phyloP scores from a whole-genome alignment of 768 basidiomycete genomes.

The Suillus hirtellus region DNA sequence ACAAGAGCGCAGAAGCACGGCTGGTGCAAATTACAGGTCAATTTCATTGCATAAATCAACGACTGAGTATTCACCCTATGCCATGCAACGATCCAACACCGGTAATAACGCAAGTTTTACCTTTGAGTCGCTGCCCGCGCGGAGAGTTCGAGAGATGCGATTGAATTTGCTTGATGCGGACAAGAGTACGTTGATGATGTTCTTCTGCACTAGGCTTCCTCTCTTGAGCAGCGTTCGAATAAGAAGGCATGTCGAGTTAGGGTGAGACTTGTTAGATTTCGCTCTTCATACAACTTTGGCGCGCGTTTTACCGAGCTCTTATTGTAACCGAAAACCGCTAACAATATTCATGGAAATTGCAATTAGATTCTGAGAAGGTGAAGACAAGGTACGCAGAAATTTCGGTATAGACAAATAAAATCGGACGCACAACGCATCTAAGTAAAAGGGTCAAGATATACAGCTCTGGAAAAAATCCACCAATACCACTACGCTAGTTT shows the following conservation, averaged over 20 bases:
- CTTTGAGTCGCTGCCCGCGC: slow-evolving; percentile 57
- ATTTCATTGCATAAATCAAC: slow-evolving; percentile 11
- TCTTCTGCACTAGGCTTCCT: slow-evolving; percentile 41
- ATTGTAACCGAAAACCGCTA: slow-evolving; percentile 1
- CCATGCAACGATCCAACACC: slow-evolving; percentile 86
- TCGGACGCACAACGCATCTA: neutral
- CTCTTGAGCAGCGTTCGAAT: slow-evolving; percentile 12
- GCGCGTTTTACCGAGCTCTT: neutral
- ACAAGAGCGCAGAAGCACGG: slow-evolving; percentile 69
- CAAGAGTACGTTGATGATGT: slow-evolving; percentile 58
- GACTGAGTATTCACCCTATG: slow-evolving; percentile 65
- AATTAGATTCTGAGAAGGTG: neutral
- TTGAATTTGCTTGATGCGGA: slow-evolving; percentile 67
- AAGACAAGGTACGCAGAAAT: neutral
- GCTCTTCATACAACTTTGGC: neutral
- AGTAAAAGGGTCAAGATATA: neutral
- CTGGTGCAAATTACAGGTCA: slow-evolving; percentile 35
- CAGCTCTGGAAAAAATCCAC: neutral
- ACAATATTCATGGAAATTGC: neutral
- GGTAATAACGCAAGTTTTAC: slow-evolving; percentile 85
- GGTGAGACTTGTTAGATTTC: neutral
- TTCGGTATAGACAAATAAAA: neutral
- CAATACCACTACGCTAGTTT: neutral
- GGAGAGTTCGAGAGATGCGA: slow-evolving; percentile 59
- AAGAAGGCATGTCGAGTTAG: neutral